These are phyloP conservation scores for Calocybe gambosa DNA, from an alignment of 1,284 basidiomycete genomes.

Conservation along the genomic window DNA sequence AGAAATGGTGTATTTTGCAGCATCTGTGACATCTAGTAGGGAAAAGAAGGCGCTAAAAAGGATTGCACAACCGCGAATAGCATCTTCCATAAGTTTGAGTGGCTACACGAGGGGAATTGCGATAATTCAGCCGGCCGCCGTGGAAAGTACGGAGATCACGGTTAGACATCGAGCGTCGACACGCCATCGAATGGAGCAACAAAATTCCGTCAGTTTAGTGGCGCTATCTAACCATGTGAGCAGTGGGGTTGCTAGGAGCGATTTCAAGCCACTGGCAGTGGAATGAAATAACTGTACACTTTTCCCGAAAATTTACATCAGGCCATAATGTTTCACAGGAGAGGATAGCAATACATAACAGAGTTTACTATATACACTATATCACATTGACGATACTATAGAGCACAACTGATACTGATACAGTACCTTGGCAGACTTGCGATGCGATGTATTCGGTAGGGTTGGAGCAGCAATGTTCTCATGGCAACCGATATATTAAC, in stretches of 20 bases:
- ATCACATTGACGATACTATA: too few species aligned
- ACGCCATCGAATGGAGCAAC: constrained; percentile 1
- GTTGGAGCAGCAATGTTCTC: neutral
- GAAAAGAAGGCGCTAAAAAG: constrained; percentile 1
- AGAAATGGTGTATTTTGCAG: too few species aligned
- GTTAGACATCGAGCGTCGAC: neutral
- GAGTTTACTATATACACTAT: neutral
- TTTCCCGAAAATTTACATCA: too few species aligned
- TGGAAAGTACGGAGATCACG: neutral
- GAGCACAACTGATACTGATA: neutral
- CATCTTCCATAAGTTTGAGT: neutral
- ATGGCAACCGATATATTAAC: neutral
- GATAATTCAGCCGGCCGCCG: neutral
- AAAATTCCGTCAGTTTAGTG: neutral
- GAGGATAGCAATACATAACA: too few species aligned
- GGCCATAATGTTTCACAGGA: too few species aligned
- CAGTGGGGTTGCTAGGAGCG: neutral
- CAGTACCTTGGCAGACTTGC: neutral
- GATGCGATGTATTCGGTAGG: neutral
- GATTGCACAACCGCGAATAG: neutral
- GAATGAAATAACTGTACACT: neutral
- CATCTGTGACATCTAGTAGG: neutral
- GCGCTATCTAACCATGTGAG: neutral
- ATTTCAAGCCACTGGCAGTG: neutral
- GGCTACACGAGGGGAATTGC: constrained; percentile 2